Percentiles rank a stretch among this genome's conserved stretches.
Conservation (phyloP, 2,329 filamentous ascomycete species). For the Amauroascus verrucosus region DNA sequence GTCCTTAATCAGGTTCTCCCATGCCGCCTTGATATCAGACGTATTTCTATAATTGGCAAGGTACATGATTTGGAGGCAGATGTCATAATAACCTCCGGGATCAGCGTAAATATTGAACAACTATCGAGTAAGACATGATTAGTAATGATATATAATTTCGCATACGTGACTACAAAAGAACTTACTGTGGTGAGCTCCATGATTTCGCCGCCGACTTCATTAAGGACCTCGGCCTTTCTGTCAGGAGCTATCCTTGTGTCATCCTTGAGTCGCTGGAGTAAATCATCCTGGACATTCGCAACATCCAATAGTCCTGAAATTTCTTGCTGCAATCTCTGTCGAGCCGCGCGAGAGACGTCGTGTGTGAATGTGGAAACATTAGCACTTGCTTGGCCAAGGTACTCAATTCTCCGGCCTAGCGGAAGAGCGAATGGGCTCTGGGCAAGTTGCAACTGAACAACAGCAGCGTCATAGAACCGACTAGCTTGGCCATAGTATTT, state of each 20-base stretch:
- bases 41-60: constrained; percentile 83
- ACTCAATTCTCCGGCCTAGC: constrained; percentile 78
- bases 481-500: constrained; percentile 79
- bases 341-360: constrained; percentile 65
- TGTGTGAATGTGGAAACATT: constrained; percentile 78
- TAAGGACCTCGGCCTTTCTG: constrained; percentile 53
- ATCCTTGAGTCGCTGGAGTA: constrained; percentile 64
- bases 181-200: constrained; percentile 65
- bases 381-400: constrained; percentile 80
- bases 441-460: constrained; percentile 74
- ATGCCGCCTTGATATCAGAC: constrained; percentile 72
- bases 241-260: constrained; percentile 60
- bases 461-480: constrained; percentile 75
- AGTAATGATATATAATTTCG: not conserved
- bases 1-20: constrained; percentile 68
- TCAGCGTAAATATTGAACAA: constrained; percentile 92
- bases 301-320: constrained; percentile 81
- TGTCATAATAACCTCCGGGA: constrained; percentile 82
- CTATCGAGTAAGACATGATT: constrained; percentile 34
- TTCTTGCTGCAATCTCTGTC: constrained; percentile 75
- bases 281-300: constrained; percentile 87
- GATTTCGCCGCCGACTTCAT: constrained; percentile 66
- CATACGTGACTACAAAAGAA: constrained; percentile 4
- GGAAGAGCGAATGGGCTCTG: constrained; percentile 68
- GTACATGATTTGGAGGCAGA: constrained; percentile 87